These are phyloP conservation scores for Fusarium duplospermum DNA, from an alignment of 2,329 filamentous ascomycete genomes.

Conservation along the genomic window DNA sequence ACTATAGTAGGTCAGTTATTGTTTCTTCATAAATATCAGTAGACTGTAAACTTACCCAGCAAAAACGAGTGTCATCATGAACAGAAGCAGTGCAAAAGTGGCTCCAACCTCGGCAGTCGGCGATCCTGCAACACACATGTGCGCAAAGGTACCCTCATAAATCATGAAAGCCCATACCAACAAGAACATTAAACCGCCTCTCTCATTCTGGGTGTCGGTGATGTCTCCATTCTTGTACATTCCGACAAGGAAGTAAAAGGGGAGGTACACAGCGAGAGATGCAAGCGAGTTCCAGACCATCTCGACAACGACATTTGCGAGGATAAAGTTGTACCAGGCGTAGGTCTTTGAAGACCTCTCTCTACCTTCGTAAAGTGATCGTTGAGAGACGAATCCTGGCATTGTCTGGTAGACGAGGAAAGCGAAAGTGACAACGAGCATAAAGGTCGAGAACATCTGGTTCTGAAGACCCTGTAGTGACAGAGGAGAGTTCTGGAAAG, in stretches of 20 bases:
- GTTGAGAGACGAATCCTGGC: conserved; percentile 75
- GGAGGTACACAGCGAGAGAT: neutral
- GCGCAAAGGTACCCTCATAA: conserved; percentile 26
- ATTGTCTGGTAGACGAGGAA: conserved; percentile 61
- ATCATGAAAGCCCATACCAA: conserved; percentile 20
- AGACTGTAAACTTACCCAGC: conserved; percentile 45
- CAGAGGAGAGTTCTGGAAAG: neutral
- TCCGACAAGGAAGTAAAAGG: conserved; percentile 24
- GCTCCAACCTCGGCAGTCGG: conserved; percentile 35
- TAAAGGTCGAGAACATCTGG: neutral
- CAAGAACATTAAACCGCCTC: conserved; percentile 11
- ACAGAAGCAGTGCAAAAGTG: conserved; percentile 54
- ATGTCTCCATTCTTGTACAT: conserved; percentile 23
- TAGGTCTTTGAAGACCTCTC: conserved; percentile 76
- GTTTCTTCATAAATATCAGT: conserved; percentile 64
- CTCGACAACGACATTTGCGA: conserved; percentile 27
- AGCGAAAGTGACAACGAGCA: neutral
- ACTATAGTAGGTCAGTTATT: neutral
- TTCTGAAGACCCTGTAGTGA: neutral
- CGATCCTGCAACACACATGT: conserved; percentile 23
- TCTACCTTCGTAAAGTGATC: conserved; percentile 73
- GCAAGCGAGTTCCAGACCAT: conserved; percentile 26
- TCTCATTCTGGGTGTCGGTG: conserved; percentile 10
- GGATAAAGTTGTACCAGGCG: conserved; percentile 31
- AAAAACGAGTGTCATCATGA: conserved; percentile 38